Evolutionary conservation across 23 red algal species (phyloP), one percentile per base, ranked within the genome.

Genomic region (Gracilaria gracilis): DNA sequence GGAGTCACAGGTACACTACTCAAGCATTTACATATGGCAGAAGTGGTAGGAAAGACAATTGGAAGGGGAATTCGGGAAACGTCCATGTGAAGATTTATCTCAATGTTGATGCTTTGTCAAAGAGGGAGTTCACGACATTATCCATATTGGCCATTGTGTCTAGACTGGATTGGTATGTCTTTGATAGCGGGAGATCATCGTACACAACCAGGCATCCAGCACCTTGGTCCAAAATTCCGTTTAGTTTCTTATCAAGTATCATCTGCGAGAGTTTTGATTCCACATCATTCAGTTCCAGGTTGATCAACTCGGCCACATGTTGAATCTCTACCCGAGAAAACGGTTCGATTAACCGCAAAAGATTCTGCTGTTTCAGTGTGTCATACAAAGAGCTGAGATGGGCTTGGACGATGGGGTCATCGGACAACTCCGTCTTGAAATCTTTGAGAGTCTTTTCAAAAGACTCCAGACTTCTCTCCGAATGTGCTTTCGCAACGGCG

Each of bases 211-310:
- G 64, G 34, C 94, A 99, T n/a, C 95, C 93, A 0, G 83, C 86
- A 27, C 97, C 95, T 50, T 99, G 97, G 53, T 99, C 97, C 24
- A 99, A 78, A 67, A 95, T 99, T 21, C 97, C 97, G 46, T 96
- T 94, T 71, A 99, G 59, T 80, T 96, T 94, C 34, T 95, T 95
- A 77, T 99, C 97, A 4, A 99, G 73, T 61, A 99, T 96, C 92
- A 99, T 84, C 82, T 99, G 97, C 1, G 94, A 96, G 21, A 95
- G 84, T 57, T 99, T 99, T 57, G 79, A 72, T 88, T 99, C 97
- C 1, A 99, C 94, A 37, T 85, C 78, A 38, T 80, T 53, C 73
- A 95, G 39, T 21, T 88, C 83, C 62, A 99, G 55, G 32, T 90
- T 93, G 37, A 99, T 95, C 2, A 83, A 72, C 80, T 92, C 40